Evolutionary conservation across 352 stramenopile species (phyloP).

Genomic region (Thalassiosira delicatula): DNA sequence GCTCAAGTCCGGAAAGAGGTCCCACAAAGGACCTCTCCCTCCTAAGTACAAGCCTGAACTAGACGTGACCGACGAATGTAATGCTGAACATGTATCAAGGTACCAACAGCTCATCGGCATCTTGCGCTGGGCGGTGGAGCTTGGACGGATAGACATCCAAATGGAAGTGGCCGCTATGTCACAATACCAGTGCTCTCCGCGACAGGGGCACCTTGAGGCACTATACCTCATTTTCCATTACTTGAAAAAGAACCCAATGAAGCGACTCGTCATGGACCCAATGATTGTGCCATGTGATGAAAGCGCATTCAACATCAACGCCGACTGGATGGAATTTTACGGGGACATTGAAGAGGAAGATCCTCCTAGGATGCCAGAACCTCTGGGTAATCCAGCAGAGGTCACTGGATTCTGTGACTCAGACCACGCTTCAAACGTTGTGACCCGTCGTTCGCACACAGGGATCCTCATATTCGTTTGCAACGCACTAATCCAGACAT

Average conservation of each 20-base stretch:
- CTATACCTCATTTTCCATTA: constrained; percentile 60
- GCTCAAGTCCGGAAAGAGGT: neutral
- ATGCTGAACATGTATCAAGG: constrained; percentile 1
- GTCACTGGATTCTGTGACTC: too few relatives aligned
- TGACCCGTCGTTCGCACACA: constrained; percentile 14
- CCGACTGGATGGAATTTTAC: constrained; percentile 46
- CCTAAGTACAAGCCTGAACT: constrained; percentile 1
- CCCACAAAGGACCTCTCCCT: constrained; percentile 2
- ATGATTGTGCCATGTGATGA: neutral
- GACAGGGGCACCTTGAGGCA: constrained; percentile 31
- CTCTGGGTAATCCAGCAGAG: constrained; percentile 23
- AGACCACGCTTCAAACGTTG: constrained; percentile 34
- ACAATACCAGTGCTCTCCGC: constrained; percentile 1
- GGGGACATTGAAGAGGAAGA: constrained; percentile 42
- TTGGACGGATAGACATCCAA: constrained; percentile 10
- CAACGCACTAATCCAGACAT: constrained; percentile 1
- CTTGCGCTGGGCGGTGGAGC: constrained; percentile 11
- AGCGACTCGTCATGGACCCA: neutral
- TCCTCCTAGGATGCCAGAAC: constrained; percentile 32
- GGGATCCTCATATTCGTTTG: neutral
- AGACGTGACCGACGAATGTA: neutral
- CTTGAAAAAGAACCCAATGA: constrained; percentile 19
- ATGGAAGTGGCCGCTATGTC: too few relatives aligned
- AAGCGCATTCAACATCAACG: neutral
- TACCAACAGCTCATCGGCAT: constrained; percentile 26